Evolutionary conservation across 2,329 filamentous ascomycete genomes (phyloP).

Genomic region (Ascochyta fabae): DNA sequence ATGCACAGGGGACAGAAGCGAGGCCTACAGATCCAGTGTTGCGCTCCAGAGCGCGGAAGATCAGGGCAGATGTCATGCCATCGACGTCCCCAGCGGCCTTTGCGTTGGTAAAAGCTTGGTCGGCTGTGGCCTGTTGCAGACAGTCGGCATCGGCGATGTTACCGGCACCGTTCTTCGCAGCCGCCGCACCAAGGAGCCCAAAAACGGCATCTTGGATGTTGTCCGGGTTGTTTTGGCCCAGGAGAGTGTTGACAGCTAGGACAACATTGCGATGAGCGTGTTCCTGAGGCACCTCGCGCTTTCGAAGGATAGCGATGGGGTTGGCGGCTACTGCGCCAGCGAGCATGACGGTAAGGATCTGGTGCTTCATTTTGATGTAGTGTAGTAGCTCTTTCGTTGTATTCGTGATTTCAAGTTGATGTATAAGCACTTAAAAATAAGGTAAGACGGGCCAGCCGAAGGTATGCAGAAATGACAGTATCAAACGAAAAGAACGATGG

Average conservation of each 20-base stretch:
- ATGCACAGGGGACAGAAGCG: conserved; percentile 63
- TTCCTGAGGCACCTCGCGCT: conserved; percentile 64
- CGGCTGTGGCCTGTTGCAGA: conserved; percentile 64
- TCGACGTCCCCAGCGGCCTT: conserved; percentile 60
- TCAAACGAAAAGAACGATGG: background rate
- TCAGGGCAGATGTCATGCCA: conserved; percentile 62
- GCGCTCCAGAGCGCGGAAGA: conserved; percentile 64
- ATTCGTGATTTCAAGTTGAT: conserved; percentile 1
- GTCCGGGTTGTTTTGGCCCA: conserved; percentile 57
- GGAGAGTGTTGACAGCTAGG: conserved; percentile 51
- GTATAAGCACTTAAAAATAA: background rate
- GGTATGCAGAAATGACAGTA: conserved; percentile 7
- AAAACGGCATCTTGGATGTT: conserved; percentile 59
- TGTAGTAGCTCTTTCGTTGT: background rate
- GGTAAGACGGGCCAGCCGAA: conserved; percentile 13
- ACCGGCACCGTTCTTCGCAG: conserved; percentile 58
- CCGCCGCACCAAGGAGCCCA: conserved; percentile 59
- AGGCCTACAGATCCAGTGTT: conserved; percentile 66
- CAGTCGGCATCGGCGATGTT: conserved; percentile 62
- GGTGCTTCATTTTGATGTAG: conserved; percentile 42
- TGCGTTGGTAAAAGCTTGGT: conserved; percentile 67
- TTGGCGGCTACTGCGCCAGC: conserved; percentile 38
- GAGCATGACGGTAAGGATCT: conserved; percentile 38
- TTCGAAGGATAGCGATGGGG: conserved; percentile 30
- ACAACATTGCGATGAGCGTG: conserved; percentile 62